phyloP scores from a whole-genome alignment of 2,329 filamentous ascomycete species.

The Diaporthe australafricana region DNA sequence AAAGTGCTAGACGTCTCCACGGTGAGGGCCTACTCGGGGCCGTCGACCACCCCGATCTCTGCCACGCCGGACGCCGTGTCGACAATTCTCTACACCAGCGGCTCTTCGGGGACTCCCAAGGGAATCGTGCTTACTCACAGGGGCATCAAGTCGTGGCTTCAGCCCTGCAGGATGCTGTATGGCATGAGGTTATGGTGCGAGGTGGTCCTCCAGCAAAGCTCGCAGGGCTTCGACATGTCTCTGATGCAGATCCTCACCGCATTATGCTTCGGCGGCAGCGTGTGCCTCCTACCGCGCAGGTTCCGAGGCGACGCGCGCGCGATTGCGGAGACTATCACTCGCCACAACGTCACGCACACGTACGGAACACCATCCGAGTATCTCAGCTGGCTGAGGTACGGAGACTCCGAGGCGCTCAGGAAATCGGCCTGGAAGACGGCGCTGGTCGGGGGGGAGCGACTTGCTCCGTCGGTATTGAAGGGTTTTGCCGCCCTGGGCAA shows the following conservation, averaged over 20 bases:
- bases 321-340: constrained; percentile 46
- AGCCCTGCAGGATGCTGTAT: no score
- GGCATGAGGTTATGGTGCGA: constrained; percentile 36
- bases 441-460: constrained; percentile 24
- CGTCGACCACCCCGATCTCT: no score
- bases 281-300: constrained; percentile 43
- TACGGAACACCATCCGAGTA: constrained; percentile 53
- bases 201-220: constrained; percentile 47
- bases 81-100: constrained; percentile 48
- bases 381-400: constrained; percentile 39
- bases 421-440: constrained; percentile 11
- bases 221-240: constrained; percentile 54
- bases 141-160: constrained; percentile 33
- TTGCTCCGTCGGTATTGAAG: neutral
- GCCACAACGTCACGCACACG: constrained; percentile 48
- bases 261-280: constrained; percentile 43
- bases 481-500: neutral
- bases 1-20: constrained; percentile 48
- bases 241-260: constrained; percentile 45
- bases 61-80: no score
- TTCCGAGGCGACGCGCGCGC: constrained; percentile 48
- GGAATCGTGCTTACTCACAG: constrained; percentile 50
- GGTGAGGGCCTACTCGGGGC: no score
- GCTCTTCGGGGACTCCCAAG: constrained; percentile 52
- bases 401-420: neutral